These are phyloP conservation scores for Hanseniaspora nectarophila DNA, from an alignment of 805 yeast genomes.

Conservation along the genomic window DNA sequence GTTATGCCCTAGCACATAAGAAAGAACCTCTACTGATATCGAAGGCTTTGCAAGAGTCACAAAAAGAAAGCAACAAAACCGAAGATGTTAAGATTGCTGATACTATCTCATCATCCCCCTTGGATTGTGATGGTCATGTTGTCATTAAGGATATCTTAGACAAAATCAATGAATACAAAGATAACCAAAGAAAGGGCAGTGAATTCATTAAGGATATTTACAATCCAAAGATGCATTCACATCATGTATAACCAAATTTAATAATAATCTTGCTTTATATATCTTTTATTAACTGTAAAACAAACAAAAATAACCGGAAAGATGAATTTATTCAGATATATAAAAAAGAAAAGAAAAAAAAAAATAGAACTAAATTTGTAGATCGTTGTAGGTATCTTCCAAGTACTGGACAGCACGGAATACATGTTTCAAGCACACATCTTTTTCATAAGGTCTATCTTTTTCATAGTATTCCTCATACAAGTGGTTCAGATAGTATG, in stretches of 20 bases:
- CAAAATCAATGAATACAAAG: background rate
- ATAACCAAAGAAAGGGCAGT: background rate
- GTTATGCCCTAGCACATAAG: background rate
- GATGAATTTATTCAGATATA: no score
- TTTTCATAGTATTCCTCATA: background rate
- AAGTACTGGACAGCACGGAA: background rate
- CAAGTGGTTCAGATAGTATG: background rate
- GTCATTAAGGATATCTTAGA: conserved; percentile 2
- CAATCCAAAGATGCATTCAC: conserved; percentile 5
- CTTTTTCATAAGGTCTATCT: conserved; percentile 2
- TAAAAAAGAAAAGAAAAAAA: background rate
- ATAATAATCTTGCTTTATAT: background rate
- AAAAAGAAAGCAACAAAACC: background rate
- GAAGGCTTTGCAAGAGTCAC: background rate
- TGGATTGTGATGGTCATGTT: conserved; percentile 5
- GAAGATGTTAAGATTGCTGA: background rate
- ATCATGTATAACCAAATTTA: background rate
- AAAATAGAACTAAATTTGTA: background rate
- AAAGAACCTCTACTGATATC: conserved; percentile 11
- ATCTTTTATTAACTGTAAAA: no score
- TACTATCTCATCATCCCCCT: conserved; percentile 3
- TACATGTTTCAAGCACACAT: background rate
- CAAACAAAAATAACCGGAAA: no score
- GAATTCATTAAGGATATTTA: background rate
- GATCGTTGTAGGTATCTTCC: background rate